phyloP scores from a whole-genome alignment of 352 stramenopile genomes.

The Pythium rishiriense region DNA sequence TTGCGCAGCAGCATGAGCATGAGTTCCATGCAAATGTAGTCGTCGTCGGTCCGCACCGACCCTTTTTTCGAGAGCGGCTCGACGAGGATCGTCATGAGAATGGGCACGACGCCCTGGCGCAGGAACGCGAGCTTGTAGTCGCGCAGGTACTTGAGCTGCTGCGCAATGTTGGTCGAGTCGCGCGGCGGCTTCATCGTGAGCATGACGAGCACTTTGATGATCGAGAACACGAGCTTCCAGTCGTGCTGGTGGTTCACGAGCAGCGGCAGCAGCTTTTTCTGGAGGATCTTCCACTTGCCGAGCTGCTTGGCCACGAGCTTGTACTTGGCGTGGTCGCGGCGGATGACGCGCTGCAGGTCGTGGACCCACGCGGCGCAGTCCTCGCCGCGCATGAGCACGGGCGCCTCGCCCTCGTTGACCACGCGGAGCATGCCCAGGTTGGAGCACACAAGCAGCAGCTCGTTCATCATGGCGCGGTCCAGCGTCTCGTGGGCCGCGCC shows the following conservation, averaged over 20 bases:
- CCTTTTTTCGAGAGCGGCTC: constrained; percentile 74
- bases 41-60: constrained; percentile 51
- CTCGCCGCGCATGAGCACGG: constrained; percentile 80
- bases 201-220: constrained; percentile 90
- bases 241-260: constrained; percentile 88
- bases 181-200: constrained; percentile 83
- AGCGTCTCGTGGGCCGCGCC: constrained; percentile 34
- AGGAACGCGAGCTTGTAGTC: constrained; percentile 89
- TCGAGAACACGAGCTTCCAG: constrained; percentile 85
- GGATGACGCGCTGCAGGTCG: constrained; percentile 82
- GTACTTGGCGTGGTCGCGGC: constrained; percentile 79
- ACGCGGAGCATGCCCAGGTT: constrained; percentile 83
- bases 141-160: constrained; percentile 79
- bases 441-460: constrained; percentile 86
- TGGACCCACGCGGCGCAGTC: constrained; percentile 85
- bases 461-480: constrained; percentile 84
- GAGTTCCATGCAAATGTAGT: constrained; percentile 88
- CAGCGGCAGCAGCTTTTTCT: constrained; percentile 87
- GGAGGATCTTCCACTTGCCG: constrained; percentile 84
- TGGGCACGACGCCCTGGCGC: constrained; percentile 58
- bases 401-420: constrained; percentile 45
- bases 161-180: constrained; percentile 77
- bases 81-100: constrained; percentile 86
- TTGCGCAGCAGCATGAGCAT: constrained; percentile 87
- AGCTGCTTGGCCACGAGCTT: constrained; percentile 83